A percentile compares a stretch with the other conserved stretches of the same genome.
Conservation (phyloP, 2,329 filamentous ascomycete genomes). For the Trichoderma koningii region DNA sequence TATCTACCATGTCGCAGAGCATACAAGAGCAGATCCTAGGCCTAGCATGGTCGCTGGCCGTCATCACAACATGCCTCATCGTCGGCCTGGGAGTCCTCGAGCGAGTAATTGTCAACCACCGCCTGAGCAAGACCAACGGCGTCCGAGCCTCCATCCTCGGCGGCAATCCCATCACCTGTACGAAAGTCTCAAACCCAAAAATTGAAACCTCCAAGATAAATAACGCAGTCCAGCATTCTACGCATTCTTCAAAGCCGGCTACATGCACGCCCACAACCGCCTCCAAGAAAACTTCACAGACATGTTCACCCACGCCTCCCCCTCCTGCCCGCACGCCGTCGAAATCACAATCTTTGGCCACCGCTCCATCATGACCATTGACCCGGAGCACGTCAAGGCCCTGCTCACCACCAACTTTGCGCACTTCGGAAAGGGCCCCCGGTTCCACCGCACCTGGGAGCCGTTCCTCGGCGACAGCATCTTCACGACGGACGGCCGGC, state of each 20-base stretch:
- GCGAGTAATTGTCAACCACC: neutral
- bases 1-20: neutral
- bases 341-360: constrained; percentile 58
- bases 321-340: constrained; percentile 34
- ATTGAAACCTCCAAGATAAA: neutral
- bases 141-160: constrained; percentile 17
- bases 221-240: neutral
- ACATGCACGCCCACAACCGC: constrained; percentile 37
- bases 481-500: constrained; percentile 76
- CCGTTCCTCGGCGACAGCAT: constrained; percentile 74
- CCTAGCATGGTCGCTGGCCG: constrained; percentile 2
- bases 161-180: constrained; percentile 15
- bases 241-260: constrained; percentile 9
- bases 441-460: constrained; percentile 74
- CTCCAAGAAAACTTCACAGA: constrained; percentile 28
- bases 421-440: constrained; percentile 79
- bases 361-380: constrained; percentile 73
- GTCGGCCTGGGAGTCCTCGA: constrained; percentile 4
- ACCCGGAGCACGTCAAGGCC: constrained; percentile 89
- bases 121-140: constrained; percentile 18
- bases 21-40: neutral
- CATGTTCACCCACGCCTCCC: constrained; percentile 24
- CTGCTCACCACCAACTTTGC: constrained; percentile 82
- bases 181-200: too few relatives aligned
- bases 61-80: neutral